Conservation (phyloP, 192 early-diverging fungal species). For the Coemansia asiatica region DNA sequence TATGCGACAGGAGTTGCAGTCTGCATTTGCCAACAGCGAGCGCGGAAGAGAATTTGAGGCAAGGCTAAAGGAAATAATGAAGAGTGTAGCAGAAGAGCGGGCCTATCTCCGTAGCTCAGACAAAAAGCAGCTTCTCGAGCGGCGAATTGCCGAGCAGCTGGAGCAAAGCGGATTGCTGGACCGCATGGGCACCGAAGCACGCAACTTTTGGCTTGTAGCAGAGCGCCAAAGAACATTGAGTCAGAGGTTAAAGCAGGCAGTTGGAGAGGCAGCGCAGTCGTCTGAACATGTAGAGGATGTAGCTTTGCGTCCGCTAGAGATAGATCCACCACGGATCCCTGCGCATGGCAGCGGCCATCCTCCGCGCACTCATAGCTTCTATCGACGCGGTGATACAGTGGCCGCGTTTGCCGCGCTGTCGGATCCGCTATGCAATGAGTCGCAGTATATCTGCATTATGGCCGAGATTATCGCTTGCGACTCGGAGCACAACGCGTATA, state of each 20-base stretch:
- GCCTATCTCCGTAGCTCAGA: conserved; percentile 7
- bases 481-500: conserved; percentile 31
- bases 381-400: conserved; percentile 41
- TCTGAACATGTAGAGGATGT: not conserved
- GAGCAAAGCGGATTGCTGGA: conserved; percentile 20
- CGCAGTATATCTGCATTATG: conserved; percentile 26
- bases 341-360: not conserved
- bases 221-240: conserved; percentile 8
- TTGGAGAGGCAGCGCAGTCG: not conserved
- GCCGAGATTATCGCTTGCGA: conserved; percentile 38
- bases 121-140: conserved; percentile 8
- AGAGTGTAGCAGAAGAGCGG: conserved; percentile 12
- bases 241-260: conserved; percentile 7
- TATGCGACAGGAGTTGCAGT: conserved; percentile 31
- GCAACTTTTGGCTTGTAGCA: conserved; percentile 29
- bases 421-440: conserved; percentile 13
- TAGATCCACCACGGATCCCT: conserved; percentile 37
- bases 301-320: conserved; percentile 14
- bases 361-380: conserved; percentile 33
- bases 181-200: conserved; percentile 34
- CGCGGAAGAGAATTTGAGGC: conserved; percentile 28
- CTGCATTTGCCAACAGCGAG: conserved; percentile 19
- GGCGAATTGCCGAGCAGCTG: conserved; percentile 20
- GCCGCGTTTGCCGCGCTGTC: conserved; percentile 34
- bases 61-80: conserved; percentile 7